Percentiles rank a stretch among this genome's conserved stretches.
phyloP scores from a whole-genome alignment of 345 rosid species.

The Theobroma cacao region DNA sequence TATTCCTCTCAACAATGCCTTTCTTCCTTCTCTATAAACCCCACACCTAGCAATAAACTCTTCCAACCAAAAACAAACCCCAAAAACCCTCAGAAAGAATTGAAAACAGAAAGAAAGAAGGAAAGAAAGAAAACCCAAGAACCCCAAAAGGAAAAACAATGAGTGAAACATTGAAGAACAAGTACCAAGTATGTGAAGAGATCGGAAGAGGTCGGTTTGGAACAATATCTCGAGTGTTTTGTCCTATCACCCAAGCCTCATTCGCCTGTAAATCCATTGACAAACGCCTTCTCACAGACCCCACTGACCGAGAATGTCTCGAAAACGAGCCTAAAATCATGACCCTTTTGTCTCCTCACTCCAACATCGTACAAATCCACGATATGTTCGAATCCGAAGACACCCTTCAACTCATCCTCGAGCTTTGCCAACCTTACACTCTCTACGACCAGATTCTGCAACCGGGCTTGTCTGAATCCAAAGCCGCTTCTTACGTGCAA shows the following conservation, averaged over 20 bases:
- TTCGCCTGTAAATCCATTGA: constrained; percentile 73
- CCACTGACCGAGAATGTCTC: constrained; percentile 63
- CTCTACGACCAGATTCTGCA: constrained; percentile 46
- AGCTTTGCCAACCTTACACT: constrained; percentile 53
- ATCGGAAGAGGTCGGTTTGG: constrained; percentile 83
- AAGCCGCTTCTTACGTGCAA: constrained; percentile 37
- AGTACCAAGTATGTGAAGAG: constrained; percentile 61
- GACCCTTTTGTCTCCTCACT: constrained; percentile 60
- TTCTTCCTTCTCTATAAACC: not conserved
- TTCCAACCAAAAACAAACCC: not conserved
- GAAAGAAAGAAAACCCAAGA: not conserved
- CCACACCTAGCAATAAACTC: not conserved
- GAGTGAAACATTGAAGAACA: constrained; percentile 37
- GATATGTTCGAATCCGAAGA: constrained; percentile 56
- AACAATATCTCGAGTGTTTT: constrained; percentile 56
- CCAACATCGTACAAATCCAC: constrained; percentile 53
- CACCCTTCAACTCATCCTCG: constrained; percentile 51
- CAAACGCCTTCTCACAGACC: constrained; percentile 52
- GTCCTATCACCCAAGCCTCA: constrained; percentile 36
- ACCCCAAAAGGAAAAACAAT: not conserved
- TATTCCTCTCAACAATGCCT: constrained; percentile 18
- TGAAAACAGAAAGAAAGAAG: not conserved
- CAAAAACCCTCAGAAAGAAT: not conserved
- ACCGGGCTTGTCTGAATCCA: constrained; percentile 38
- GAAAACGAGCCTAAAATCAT: constrained; percentile 70